These are phyloP conservation scores for Geotrichum europaeum DNA, from an alignment of 1,139 yeast species.

Conservation along the genomic window DNA sequence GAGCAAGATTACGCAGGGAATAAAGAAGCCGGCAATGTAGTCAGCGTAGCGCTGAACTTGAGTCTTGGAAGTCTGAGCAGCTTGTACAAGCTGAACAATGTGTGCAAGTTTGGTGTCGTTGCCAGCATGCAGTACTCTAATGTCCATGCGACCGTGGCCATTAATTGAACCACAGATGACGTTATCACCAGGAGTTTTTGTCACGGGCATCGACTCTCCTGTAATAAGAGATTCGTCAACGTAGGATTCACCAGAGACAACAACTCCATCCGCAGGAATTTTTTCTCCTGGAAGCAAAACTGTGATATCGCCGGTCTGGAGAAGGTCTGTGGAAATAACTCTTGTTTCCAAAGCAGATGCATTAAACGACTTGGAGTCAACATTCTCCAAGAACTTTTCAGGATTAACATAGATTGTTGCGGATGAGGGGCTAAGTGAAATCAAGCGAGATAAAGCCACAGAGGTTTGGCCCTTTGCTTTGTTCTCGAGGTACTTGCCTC, in stretches of 20 bases:
- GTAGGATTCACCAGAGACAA: conserved; percentile 71
- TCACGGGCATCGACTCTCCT: conserved; percentile 79
- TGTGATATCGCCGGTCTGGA: conserved; percentile 73
- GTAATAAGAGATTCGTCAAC: conserved; percentile 84
- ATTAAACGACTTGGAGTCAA: conserved; percentile 12
- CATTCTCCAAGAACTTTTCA: conserved; percentile 19
- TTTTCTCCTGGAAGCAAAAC: conserved; percentile 79
- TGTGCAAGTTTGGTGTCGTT: conserved; percentile 81
- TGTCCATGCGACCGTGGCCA: conserved; percentile 65
- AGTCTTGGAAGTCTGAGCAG: conserved; percentile 83
- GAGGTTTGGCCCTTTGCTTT: conserved; percentile 93
- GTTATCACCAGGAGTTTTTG: conserved; percentile 51
- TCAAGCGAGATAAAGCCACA: conserved; percentile 70
- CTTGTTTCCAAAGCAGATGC: conserved; percentile 25
- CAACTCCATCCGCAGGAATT: conserved; percentile 86
- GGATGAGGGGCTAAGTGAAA: conserved; percentile 72
- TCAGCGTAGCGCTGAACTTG: conserved; percentile 91
- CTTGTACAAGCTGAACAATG: conserved; percentile 77
- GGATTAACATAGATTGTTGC: conserved; percentile 49
- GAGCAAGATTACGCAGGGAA: conserved; percentile 62
- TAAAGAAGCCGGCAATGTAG: conserved; percentile 76
- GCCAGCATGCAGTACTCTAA: conserved; percentile 66
- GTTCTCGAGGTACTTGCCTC: conserved; percentile 88
- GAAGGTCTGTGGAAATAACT: conserved; percentile 59
- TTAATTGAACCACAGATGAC: conserved; percentile 92